Percentiles rank a stretch among this genome's conserved stretches.
Conservation (phyloP, 2,329 filamentous ascomycete species). For the Orbilia brochopaga region DNA sequence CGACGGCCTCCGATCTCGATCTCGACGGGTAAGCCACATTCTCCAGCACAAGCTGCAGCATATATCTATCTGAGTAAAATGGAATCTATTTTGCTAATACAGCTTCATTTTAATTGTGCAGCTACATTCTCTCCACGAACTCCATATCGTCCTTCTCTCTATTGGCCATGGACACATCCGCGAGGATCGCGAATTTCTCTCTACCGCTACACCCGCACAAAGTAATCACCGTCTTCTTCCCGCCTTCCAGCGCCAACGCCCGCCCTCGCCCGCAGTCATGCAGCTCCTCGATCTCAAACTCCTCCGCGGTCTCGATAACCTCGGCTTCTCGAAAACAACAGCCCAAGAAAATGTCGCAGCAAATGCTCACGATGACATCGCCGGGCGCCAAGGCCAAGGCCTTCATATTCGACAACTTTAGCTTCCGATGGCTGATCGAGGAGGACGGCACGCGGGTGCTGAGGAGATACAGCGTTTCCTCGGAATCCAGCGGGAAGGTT, state of each 20-base stretch:
- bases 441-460: constrained; percentile 35
- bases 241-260: constrained; percentile 26
- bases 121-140: constrained; percentile 40
- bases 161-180: constrained; percentile 29
- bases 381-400: constrained; percentile 31
- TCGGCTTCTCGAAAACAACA: constrained; percentile 32
- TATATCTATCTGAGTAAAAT: not conserved
- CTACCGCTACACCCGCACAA: constrained; percentile 47
- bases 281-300: constrained; percentile 44
- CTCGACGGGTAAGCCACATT: constrained; percentile 35
- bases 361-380: constrained; percentile 48
- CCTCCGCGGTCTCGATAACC: constrained; percentile 33
- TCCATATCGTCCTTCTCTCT: constrained; percentile 47
- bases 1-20: constrained; percentile 41
- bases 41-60: too few relatives aligned
- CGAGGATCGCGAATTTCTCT: constrained; percentile 37
- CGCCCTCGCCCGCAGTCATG: constrained; percentile 46
- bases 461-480: constrained; percentile 25
- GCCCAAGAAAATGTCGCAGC: constrained; percentile 44
- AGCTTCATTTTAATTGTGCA: not conserved
- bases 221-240: constrained; percentile 48
- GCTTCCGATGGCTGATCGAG: constrained; percentile 40
- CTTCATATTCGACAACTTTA: constrained; percentile 30
- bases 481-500: constrained; percentile 21
- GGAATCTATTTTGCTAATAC: constrained; percentile 2